Base-by-base conservation (phyloP, 2,329 filamentous ascomycete species). In the Colletotrichum somersetense region DNA sequence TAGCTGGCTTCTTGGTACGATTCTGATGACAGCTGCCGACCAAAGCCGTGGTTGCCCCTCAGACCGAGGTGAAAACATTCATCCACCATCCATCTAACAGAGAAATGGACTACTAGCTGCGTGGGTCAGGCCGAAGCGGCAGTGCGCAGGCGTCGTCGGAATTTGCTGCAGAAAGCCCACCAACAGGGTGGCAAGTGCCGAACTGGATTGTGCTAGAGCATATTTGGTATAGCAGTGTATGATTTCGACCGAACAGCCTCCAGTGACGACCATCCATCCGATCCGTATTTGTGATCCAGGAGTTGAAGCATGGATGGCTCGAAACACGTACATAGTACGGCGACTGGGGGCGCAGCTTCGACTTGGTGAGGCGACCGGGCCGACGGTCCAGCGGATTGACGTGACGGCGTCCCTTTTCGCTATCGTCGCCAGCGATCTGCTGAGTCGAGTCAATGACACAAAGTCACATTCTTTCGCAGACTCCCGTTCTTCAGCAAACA, bases 311-410 rank as follows among this genome's bases (percentile, higher is more conserved):
- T 55, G 53, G 66, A 72, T 56, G 55, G 59, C 59, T 69, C 70
- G 70, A 72, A 72, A 72, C 70, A 65, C 33, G 70, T 48, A n/a
- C n/a, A n/a, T n/a, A n/a, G n/a, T n/a, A 57, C 68, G 58, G 58
- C 16, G 23, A 46, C 65, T 55, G 69, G 58, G 58, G 69, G 58
- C 59, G 53, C 33, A 61, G 58, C 53, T 20, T 50, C 44, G 69
- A 61, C 70, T 61, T 61, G 48, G 69, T 69, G 59, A 59, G 35
- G 46, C 40, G 59, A 56, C 53, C 50, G 52, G 64, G 40, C 65
- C 52, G 65, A 55, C 18, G 53, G 26, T 50, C n/a, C 23, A 44
- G 42, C 20, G 35, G 18, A 20, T 23, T 8, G 23, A 35, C n/a
- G 38, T 26, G 42, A 50, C 50, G 38, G 14, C 26, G 35, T 53